Conservation (phyloP, 2,329 filamentous ascomycete species). For the Tolypocladium tropicale region DNA sequence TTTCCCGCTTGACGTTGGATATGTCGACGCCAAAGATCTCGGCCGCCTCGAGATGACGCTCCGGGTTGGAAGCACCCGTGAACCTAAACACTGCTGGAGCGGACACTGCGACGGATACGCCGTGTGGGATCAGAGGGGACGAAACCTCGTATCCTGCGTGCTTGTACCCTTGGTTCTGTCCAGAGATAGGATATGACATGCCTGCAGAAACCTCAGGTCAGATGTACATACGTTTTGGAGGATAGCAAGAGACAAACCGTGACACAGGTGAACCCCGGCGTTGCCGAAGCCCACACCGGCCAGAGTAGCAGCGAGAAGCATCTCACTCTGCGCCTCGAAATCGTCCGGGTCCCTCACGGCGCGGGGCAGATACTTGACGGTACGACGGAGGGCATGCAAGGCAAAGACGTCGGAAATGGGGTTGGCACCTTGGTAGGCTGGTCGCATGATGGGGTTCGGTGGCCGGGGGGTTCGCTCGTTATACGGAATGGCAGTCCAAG, state of each 20-base stretch:
- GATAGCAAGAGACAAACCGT: conserved; percentile 30
- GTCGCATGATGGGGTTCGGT: conserved; percentile 77
- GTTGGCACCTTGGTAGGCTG: conserved; percentile 94
- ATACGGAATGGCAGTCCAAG: conserved; percentile 96
- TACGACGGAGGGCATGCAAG: conserved; percentile 69
- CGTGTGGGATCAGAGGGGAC: conserved; percentile 81
- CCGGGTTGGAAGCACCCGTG: conserved; percentile 82
- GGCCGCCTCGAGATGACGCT: conserved; percentile 80
- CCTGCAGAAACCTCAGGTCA: conserved; percentile 30
- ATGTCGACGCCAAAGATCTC: conserved; percentile 88
- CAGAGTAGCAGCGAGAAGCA: conserved; percentile 88
- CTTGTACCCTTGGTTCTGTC: conserved; percentile 82
- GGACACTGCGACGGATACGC: conserved; percentile 88
- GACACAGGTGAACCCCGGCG: conserved; percentile 77
- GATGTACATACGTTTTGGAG: neutral
- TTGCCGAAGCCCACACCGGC: conserved; percentile 97
- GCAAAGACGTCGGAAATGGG: conserved; percentile 98
- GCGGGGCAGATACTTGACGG: conserved; percentile 85
- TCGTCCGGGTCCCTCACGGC: conserved; percentile 84
- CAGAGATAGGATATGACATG: conserved; percentile 96
- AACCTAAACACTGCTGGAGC: conserved; percentile 92
- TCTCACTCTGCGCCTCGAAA: conserved; percentile 83
- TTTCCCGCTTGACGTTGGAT: conserved; percentile 76
- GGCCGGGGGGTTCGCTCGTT: conserved; percentile 76
- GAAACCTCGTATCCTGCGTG: conserved; percentile 78